These are phyloP conservation scores for Cercospora sesami DNA, from an alignment of 2,329 filamentous ascomycete genomes.

Conservation along the genomic window DNA sequence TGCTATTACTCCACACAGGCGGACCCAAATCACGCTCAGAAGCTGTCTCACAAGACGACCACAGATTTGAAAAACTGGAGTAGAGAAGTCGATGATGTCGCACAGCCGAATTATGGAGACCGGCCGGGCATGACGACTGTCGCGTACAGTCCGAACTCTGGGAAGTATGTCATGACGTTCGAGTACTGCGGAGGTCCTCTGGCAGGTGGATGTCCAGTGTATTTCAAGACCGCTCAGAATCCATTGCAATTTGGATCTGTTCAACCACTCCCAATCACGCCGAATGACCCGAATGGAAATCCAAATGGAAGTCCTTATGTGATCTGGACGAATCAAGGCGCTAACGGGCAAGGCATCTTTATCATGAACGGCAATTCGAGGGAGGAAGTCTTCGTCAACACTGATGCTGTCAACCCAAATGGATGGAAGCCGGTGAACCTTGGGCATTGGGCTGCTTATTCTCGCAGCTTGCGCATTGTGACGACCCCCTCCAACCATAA, in stretches of 20 bases:
- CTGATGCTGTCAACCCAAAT: background rate
- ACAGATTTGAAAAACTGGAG: background rate
- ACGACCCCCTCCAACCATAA: background rate
- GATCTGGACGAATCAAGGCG: background rate
- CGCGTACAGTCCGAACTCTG: conserved; percentile 31
- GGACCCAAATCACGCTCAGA: background rate
- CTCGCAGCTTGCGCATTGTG: background rate
- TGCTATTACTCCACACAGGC: background rate
- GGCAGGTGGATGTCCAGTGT: conserved; percentile 46
- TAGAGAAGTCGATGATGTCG: background rate
- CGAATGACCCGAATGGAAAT: background rate
- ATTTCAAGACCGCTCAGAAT: conserved; percentile 51
- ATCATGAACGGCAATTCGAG: background rate
- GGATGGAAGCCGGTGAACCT: background rate
- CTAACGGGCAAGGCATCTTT: background rate
- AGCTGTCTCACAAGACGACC: background rate
- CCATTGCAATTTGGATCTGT: background rate
- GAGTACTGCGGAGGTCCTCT: conserved; percentile 58
- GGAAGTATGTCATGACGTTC: conserved; percentile 54
- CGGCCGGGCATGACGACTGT: background rate
- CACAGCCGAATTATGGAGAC: background rate
- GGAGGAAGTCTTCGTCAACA: background rate
- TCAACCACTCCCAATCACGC: background rate
- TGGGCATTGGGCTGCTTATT: background rate
- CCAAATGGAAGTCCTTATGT: background rate